Base-by-base conservation (phyloP, 2,329 filamentous ascomycete species). In the Calonectria pseudoreteaudii region DNA sequence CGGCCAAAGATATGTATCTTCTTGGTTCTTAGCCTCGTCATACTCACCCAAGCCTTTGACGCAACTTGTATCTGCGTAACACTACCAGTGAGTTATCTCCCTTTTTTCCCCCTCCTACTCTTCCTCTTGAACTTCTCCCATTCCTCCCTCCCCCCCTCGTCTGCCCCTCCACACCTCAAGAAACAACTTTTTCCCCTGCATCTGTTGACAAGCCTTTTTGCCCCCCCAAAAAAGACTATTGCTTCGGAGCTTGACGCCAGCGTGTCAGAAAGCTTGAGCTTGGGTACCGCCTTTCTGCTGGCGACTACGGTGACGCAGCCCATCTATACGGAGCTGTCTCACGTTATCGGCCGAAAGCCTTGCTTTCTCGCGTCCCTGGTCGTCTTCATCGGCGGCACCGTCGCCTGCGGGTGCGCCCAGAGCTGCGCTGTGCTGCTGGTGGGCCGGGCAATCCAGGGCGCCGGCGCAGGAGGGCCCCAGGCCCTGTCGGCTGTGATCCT, bases 241-340 rank as follows among this genome's bases (percentile, higher is more conserved):
- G 78, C 79, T 23, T 58, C 66, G 49, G 80, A 82, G 44, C 72
- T 82, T 38, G 69, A 81, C 47, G 80, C 79, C 4, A 78, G 75
- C 8, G 74, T 81, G 20, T 78, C 79, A 2, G 72, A 80, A 53
- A 77, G 74, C 14, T 68, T 82, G 62, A 77, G 77, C 38, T 76
- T 82, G 16, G 93, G 93, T 2, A 94, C 93, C 6, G 91, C 91
- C 20, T 95, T 93, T 76, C 85, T 95, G 6, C 87, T 95, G 7
- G 90, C 92, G 4, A 91, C 90, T 70, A 91, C 93, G 0, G 89
- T 92, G 36, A 87, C 91, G 52, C 89, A 92, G 77, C 91, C 90
- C 4, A 82, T 83, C 7, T 78, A 86, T n/a, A 82, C 84, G 9
- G 82, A 84, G 3, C 70, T 86, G 13, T 84, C 83, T 38, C 80